Conservation (phyloP, 176 grass and related monocot species). For the Oryza longistaminata region DNA sequence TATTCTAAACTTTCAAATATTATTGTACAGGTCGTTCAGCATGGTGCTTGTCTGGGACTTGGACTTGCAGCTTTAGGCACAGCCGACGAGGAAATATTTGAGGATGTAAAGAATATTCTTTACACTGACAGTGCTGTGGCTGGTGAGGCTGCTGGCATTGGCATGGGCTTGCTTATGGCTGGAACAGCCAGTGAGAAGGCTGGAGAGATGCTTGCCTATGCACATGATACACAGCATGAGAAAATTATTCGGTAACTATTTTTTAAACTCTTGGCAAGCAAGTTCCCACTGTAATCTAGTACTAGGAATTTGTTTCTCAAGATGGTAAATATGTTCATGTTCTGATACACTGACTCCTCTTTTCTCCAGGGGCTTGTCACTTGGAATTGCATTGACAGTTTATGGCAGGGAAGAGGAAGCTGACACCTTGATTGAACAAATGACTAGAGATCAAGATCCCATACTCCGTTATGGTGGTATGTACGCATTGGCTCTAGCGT, state of each 20-base stretch:
- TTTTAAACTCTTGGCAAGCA: conserved; percentile 8
- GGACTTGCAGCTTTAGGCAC: conserved; percentile 93
- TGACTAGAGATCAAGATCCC: conserved; percentile 90
- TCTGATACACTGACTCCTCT: conserved; percentile 26
- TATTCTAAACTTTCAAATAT: background rate
- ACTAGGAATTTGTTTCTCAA: background rate
- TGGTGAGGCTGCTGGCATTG: conserved; percentile 92
- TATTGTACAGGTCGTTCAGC: conserved; percentile 84
- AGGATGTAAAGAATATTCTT: conserved; percentile 90
- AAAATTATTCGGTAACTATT: conserved; percentile 70
- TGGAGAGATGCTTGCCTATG: conserved; percentile 77
- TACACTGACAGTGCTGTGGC: conserved; percentile 95
- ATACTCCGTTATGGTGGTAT: conserved; percentile 89
- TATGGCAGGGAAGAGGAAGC: conserved; percentile 90
- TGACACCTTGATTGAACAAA: conserved; percentile 81
- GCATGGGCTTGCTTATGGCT: conserved; percentile 86
- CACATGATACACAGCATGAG: conserved; percentile 91
- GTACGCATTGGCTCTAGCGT: conserved; percentile 84
- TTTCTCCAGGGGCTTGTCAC: conserved; percentile 71
- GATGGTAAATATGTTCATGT: background rate
- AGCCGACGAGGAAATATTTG: conserved; percentile 93
- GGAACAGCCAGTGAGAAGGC: conserved; percentile 81
- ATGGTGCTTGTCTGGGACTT: conserved; percentile 94
- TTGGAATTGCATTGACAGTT: conserved; percentile 80
- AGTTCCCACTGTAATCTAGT: conserved; percentile 13